Conservation (phyloP, 805 yeast genomes). For the Monosporozyma unispora region DNA sequence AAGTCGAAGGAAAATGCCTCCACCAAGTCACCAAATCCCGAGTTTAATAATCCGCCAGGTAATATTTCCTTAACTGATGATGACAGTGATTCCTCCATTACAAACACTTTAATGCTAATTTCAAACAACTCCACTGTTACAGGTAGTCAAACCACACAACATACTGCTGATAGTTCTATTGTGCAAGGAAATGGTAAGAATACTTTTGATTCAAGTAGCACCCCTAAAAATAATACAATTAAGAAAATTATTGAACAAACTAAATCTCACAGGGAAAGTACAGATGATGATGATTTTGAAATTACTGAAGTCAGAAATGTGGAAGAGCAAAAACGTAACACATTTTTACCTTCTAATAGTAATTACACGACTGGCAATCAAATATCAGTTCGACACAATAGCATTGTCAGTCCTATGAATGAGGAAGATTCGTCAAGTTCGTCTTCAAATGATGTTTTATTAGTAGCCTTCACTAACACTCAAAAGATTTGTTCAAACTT, state of each 20-base stretch:
- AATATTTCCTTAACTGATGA: conserved; percentile 6
- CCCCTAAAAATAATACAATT: background rate
- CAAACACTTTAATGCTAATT: conserved; percentile 12
- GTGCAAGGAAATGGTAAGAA: background rate
- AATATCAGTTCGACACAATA: background rate
- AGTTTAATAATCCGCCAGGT: background rate
- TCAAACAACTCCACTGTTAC: background rate
- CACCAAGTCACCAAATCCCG: background rate
- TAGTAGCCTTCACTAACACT: conserved; percentile 34
- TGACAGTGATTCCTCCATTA: conserved; percentile 15
- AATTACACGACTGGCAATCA: background rate
- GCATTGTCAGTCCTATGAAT: background rate
- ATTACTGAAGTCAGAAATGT: conserved; percentile 35
- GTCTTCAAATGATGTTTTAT: conserved; percentile 30
- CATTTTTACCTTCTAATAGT: background rate
- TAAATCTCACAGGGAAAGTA: background rate
- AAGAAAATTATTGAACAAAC: background rate
- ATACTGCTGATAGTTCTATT: background rate
- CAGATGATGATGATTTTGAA: conserved; percentile 30
- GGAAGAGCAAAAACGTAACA: background rate
- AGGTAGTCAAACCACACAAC: background rate
- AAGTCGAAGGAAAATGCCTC: conserved; percentile 13
- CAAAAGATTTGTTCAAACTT: conserved; percentile 30
- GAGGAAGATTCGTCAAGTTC: background rate
- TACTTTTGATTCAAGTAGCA: background rate